phyloP scores from a whole-genome alignment of 1,284 basidiomycete genomes.

The Heterobasidion annosum region DNA sequence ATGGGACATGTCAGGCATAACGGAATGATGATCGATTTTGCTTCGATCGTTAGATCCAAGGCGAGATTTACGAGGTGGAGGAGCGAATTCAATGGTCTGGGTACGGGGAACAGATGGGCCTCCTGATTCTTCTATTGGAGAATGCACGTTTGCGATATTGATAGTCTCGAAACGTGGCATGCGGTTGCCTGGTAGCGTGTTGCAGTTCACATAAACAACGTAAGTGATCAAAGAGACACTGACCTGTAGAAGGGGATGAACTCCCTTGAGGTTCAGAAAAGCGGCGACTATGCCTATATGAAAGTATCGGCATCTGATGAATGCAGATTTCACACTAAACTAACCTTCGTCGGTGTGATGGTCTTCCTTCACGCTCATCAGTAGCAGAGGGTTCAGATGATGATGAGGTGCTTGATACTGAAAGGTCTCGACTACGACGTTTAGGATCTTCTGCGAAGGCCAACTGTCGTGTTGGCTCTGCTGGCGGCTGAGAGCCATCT shows the following conservation, averaged over 20 bases:
- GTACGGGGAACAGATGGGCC: slow-evolving; percentile 26
- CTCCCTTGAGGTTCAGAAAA: background rate
- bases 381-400: background rate
- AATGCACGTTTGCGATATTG: background rate
- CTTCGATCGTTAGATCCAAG: slow-evolving; percentile 4
- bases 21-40: background rate
- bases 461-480: background rate
- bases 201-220: background rate
- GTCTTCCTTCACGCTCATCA: background rate
- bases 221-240: background rate
- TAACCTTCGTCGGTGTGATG: background rate
- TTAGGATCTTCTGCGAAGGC: slow-evolving; percentile 1
- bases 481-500: background rate
- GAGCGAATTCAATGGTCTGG: slow-evolving; percentile 47
- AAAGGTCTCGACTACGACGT: background rate
- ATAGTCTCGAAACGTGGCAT: background rate
- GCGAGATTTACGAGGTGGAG: slow-evolving; percentile 13
- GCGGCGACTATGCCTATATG: background rate
- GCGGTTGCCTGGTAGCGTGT: background rate
- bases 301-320: background rate
- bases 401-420: background rate
- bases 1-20: slow-evolving; percentile 2
- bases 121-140: background rate
- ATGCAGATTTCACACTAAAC: background rate
- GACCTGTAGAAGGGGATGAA: background rate